These are phyloP conservation scores for Acanthamoeba culbertsoni DNA, from an alignment of 208 protist species.

Conservation along the genomic window DNA sequence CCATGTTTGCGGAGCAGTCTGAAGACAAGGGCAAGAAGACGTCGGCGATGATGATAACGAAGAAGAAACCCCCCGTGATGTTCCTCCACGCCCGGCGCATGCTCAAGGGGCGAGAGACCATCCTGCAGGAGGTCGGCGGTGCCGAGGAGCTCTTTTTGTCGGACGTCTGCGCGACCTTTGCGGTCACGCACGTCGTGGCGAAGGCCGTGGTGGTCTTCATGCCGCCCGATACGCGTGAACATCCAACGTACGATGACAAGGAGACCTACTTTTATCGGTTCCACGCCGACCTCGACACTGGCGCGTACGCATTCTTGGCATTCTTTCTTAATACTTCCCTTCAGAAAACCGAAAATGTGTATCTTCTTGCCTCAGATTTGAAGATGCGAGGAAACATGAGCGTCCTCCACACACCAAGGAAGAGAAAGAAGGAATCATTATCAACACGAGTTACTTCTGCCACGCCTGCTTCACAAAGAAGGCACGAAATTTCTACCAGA, in stretches of 20 bases:
- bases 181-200: not conserved
- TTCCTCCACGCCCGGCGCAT: not conserved
- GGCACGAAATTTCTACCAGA: not conserved
- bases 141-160: slow-evolving; percentile 43
- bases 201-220: not conserved
- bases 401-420: not conserved
- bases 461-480: not conserved
- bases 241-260: not conserved
- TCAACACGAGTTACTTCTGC: not conserved
- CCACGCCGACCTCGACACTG: not conserved
- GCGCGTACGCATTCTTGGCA: not conserved
- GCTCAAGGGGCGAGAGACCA: slow-evolving; percentile 15
- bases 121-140: slow-evolving; percentile 5
- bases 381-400: not conserved
- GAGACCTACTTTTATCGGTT: slow-evolving; percentile 45
- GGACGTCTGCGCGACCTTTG: not conserved
- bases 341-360: not conserved
- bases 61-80: too few species aligned
- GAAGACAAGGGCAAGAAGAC: not conserved
- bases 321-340: not conserved
- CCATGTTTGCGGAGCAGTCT: not conserved
- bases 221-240: not conserved
- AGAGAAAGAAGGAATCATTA: not conserved
- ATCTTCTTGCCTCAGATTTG: not conserved
- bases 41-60: not conserved